Base-by-base conservation (phyloP, 495 filamentous ascomycete species). In the Aspergillus avenaceus region DNA sequence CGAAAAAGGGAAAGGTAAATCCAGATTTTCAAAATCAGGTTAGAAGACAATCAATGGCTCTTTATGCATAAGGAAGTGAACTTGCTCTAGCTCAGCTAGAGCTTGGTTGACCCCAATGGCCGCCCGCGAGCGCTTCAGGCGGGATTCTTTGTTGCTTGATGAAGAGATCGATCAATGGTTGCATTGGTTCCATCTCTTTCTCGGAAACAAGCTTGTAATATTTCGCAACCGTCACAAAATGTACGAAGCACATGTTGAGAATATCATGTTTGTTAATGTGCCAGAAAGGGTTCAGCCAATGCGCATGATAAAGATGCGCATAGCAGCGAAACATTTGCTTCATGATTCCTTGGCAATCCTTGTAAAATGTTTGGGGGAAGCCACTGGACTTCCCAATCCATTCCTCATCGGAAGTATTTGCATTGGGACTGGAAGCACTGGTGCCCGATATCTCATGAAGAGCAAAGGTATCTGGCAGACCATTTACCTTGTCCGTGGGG, bases 271-370 rank as follows among this genome's bases (percentile, higher is more conserved):
- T 80, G 69, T 84, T 87, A 48, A 91, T 78, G 58, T 92, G 86
- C 74, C 87, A 92, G 70, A 89, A 89, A 8, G 87, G 87, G 43
- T 90, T 85, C 47, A 84, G 61, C 73, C 85, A 92, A 71, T 92
- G 88, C 7, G 83, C 82, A 75, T 88, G 88, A 73, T 92, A 92
- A 23, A 92, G 76, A 70, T 97, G 91, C 27, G 90, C 86, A 58
- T 97, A 97, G 66, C 91, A 90, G 29, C 91, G 90, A 78, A 96
- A 93, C 86, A 97, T 97, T 71, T 97, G 91, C 55, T 91, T 84
- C 78, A 91, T 95, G 59, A 95, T 92, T 52, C 84, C 90, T 68
- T 88, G 85, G 72, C 87, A 88, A 56, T 95, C 89, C 55, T 85
- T 80, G 59, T 90, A 80, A 65, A 95, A 95, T 21, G 84, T 84